Evolutionary conservation across 306 rosid genomes (phyloP), one percentile per base, ranked within the genome.

Genomic region (Quercus rubra): DNA sequence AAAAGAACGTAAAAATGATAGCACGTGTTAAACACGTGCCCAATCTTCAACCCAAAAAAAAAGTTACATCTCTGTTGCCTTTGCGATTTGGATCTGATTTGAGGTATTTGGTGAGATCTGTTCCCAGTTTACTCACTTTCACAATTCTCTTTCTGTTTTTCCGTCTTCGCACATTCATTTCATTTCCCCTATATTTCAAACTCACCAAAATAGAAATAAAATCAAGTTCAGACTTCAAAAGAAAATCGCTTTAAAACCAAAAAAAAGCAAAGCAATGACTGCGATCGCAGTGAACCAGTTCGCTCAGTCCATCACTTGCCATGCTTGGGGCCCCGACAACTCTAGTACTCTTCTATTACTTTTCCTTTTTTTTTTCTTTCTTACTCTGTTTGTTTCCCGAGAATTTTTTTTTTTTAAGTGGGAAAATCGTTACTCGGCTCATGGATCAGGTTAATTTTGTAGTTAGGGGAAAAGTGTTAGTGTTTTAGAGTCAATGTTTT

Each of bases 281-380:
- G 94, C 90, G 17, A 88, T 82, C 62, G 78, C 89, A 33, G 94
- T 89, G 82, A 93, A 96, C 83, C 90, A 83, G 82, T 81, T 96
- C 78, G 98, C 96, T 58, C 89, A 83, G 79, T 87, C 89, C 89
- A 89, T 96, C 88, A 93, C 96, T 71, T 91, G 91, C 86, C 99
- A 96, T 73, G 93, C 91, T 62, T 96, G 98, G 99, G 90, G 99
- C 80, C 91, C 98, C 20, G 98, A 93, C 41, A 84, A 83, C 62
- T 91, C 99, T 11, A 96, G 98, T 93, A 23, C 49, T 8, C 20
- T 2, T 6, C n/a, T 17, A 1, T 67, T 64, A 21, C 28, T 31
- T 38, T 23, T 55, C 1, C 11, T 27, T 12, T 5, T 8, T 76
- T 76, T 30, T 27, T 14, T 67, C 35, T 58, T 55, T 19, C 6